phyloP scores from a whole-genome alignment of 1,284 basidiomycete species.

The Cutaneotrichosporon arboriforme region DNA sequence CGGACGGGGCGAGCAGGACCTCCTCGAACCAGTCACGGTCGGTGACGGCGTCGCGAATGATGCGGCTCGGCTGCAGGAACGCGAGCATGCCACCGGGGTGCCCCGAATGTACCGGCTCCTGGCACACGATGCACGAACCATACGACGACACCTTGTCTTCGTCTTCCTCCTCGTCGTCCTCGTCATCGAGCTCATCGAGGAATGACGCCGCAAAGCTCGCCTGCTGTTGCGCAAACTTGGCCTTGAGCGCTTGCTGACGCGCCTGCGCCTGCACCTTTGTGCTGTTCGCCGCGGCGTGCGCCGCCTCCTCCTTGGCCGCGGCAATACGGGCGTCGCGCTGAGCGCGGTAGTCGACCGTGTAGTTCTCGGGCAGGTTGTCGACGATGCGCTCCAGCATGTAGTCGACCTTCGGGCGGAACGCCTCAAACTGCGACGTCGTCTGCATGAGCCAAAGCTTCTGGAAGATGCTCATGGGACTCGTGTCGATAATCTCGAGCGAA shows the following conservation, averaged over 20 bases:
- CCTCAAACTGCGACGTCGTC: conserved; percentile 64
- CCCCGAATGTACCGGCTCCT: conserved; percentile 75
- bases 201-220: conserved; percentile 58
- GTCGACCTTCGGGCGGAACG: conserved; percentile 62
- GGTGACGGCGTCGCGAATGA: conserved; percentile 75
- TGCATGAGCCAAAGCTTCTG: conserved; percentile 67
- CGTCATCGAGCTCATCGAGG: conserved; percentile 52
- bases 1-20: conserved; percentile 59
- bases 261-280: conserved; percentile 29
- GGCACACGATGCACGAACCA: conserved; percentile 95
- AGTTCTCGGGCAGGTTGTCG: conserved; percentile 36
- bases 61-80: conserved; percentile 79
- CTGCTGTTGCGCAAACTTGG: conserved; percentile 86
- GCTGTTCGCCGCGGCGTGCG: conserved; percentile 54
- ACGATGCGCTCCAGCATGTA: conserved; percentile 73
- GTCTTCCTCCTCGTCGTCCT: conserved; percentile 54
- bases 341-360: conserved; percentile 52
- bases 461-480: conserved; percentile 50
- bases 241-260: conserved; percentile 82
- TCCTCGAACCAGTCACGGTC: conserved; percentile 67
- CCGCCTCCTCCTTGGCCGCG: conserved; percentile 25
- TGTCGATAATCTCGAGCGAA: conserved; percentile 55
- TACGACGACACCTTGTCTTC: conserved; percentile 58
- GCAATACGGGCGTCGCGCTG: conserved; percentile 31
- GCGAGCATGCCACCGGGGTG: conserved; percentile 84